Conservation (phyloP, 257 asterid species). For the Solanum chaucha region DNA sequence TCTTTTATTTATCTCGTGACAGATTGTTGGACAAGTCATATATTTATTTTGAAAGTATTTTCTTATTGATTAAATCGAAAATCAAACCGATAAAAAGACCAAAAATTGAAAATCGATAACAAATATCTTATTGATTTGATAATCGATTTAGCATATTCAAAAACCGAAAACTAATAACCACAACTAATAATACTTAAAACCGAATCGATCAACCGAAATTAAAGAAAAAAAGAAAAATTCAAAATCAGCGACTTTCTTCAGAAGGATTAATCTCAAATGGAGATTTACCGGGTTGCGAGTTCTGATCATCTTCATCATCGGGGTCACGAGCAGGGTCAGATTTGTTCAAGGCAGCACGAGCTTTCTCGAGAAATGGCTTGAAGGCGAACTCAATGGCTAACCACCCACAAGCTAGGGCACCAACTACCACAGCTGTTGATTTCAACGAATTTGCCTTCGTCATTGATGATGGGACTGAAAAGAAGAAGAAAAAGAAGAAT, state of each 20-base stretch:
- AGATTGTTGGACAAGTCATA: too few relatives aligned
- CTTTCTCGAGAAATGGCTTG: slow-evolving; percentile 62
- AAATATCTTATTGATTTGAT: too few relatives aligned
- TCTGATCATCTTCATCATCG: slow-evolving; percentile 19
- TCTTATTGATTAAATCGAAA: too few relatives aligned
- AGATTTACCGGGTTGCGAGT: neutral
- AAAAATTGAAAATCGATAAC: too few relatives aligned
- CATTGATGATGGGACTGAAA: neutral
- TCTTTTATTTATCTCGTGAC: too few relatives aligned
- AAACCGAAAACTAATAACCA: too few relatives aligned
- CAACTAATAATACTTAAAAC: too few relatives aligned
- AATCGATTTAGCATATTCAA: too few relatives aligned
- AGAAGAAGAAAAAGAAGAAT: neutral
- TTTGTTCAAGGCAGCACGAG: slow-evolving; percentile 52
- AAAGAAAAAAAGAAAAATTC: too few relatives aligned
- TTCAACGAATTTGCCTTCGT: slow-evolving; percentile 24
- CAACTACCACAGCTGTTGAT: slow-evolving; percentile 50
- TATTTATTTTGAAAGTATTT: too few relatives aligned
- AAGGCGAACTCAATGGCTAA: slow-evolving; percentile 61
- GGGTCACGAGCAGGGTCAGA: slow-evolving; percentile 54
- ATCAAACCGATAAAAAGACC: too few relatives aligned
- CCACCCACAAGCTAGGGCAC: slow-evolving; percentile 71
- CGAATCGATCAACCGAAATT: too few relatives aligned
- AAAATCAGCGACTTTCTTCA: neutral
- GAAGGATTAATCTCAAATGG: neutral